Conservation (phyloP, 495 filamentous ascomycete genomes). For the Penicillium canariense region DNA sequence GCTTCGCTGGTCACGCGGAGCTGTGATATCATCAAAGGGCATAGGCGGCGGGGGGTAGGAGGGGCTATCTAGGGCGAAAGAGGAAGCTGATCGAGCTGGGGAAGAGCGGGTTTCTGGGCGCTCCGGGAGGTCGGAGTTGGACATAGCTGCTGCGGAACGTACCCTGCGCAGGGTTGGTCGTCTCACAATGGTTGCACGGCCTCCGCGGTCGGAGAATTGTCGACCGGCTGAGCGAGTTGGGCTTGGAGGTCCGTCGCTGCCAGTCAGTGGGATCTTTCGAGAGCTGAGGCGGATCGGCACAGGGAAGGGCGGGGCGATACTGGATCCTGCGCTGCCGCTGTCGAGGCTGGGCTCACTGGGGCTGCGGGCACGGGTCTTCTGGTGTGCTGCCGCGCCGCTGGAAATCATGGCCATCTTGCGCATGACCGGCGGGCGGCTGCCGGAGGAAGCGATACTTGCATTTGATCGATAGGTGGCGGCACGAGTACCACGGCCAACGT, state of each 20-base stretch:
- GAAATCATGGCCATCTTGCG: conserved; percentile 71
- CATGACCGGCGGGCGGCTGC: conserved; percentile 51
- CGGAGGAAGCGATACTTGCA: conserved; percentile 16
- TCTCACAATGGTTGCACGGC: conserved; percentile 31
- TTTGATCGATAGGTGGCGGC: conserved; percentile 21
- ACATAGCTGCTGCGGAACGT: conserved; percentile 73
- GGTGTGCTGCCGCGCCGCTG: conserved; percentile 70
- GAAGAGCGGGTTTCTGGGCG: conserved; percentile 61
- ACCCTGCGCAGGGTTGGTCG: conserved; percentile 68
- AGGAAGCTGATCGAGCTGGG: conserved; percentile 61
- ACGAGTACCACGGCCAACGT: conserved; percentile 21
- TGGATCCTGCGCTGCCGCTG: conserved; percentile 45
- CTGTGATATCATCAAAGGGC: conserved; percentile 69
- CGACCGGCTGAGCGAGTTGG: conserved; percentile 61
- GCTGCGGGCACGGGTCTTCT: conserved; percentile 62
- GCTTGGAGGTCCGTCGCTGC: conserved; percentile 75
- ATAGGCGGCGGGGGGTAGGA: conserved; percentile 59
- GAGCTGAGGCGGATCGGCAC: conserved; percentile 89
- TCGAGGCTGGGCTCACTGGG: conserved; percentile 67
- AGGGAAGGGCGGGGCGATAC: conserved; percentile 72
- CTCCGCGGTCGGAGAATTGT: conserved; percentile 41
- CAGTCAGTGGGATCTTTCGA: conserved; percentile 64
- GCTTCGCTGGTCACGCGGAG: conserved; percentile 38
- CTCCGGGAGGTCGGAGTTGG: conserved; percentile 42
- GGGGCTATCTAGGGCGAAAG: conserved; percentile 67